Evolutionary conservation across 106 monocot species (phyloP).

Genomic region (Dactylorhiza incarnata): DNA sequence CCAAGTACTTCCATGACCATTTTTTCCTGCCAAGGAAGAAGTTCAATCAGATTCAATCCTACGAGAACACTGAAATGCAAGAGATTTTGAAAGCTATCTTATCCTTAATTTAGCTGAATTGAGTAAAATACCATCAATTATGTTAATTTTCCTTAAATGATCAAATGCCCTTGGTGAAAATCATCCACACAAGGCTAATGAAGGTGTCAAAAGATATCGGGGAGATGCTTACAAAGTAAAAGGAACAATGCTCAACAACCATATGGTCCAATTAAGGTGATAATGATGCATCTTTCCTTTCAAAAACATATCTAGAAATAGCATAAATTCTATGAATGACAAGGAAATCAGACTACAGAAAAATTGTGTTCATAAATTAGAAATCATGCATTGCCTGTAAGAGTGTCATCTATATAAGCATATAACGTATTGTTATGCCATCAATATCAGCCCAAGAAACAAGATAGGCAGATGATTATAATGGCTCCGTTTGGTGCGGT

Average conservation of each 20-base stretch:
- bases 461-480: neutral
- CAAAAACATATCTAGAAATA: neutral
- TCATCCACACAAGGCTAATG: neutral
- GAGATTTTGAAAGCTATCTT: neutral
- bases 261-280: neutral
- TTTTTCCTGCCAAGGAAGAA: slow-evolving; percentile 4
- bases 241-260: neutral
- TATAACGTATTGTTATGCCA: neutral
- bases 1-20: slow-evolving; percentile 7
- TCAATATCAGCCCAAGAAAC: neutral
- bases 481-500: no score
- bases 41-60: neutral
- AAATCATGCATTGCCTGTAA: neutral
- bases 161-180: neutral
- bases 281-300: neutral
- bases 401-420: neutral
- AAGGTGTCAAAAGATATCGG: neutral
- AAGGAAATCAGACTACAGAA: neutral
- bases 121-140: neutral
- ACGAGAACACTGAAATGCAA: neutral
- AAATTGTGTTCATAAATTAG: neutral
- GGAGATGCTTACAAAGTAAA: neutral
- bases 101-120: neutral
- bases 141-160: neutral
- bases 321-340: neutral